phyloP scores from a whole-genome alignment of 1,139 yeast species.

The Candida buenavistaensis region DNA sequence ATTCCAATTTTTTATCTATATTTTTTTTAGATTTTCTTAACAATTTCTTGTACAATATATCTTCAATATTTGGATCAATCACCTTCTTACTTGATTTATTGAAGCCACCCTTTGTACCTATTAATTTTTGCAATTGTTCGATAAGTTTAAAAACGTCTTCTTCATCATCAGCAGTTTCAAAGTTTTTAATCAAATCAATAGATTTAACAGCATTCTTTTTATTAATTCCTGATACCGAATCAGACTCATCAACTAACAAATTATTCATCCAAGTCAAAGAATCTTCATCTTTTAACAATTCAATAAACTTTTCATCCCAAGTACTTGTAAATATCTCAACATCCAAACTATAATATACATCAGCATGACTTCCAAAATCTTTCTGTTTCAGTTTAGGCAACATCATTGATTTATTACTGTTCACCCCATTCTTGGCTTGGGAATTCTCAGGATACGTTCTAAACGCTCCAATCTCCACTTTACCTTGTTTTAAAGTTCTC shows the following conservation, averaged over 20 bases:
- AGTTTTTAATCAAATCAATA: slow-evolving; percentile 12
- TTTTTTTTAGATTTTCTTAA: slow-evolving; percentile 6
- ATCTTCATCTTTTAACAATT: slow-evolving; percentile 41
- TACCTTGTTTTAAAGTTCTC: slow-evolving; percentile 61
- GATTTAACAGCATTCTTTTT: slow-evolving; percentile 8
- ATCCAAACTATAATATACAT: slow-evolving; percentile 68
- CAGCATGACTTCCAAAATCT: slow-evolving; percentile 73
- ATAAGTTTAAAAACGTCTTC: slow-evolving; percentile 6
- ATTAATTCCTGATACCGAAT: slow-evolving; percentile 6
- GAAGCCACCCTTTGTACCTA: background rate
- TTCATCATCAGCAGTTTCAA: slow-evolving; percentile 10
- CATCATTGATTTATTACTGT: slow-evolving; percentile 1
- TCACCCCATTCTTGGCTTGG: slow-evolving; percentile 4
- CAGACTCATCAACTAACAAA: slow-evolving; percentile 13
- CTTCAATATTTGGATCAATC: slow-evolving; percentile 21
- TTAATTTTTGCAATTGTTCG: slow-evolving; percentile 5
- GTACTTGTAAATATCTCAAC: slow-evolving; percentile 61
- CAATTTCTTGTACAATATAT: slow-evolving; percentile 18
- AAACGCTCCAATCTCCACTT: slow-evolving; percentile 88
- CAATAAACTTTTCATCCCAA: slow-evolving; percentile 50
- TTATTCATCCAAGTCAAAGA: slow-evolving; percentile 41
- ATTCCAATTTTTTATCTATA: slow-evolving; percentile 3
- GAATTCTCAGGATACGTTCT: slow-evolving; percentile 65
- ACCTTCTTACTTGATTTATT: slow-evolving; percentile 3
- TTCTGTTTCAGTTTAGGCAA: slow-evolving; percentile 48